Base-by-base conservation (phyloP, 2,329 filamentous ascomycete species). In the Fusarium chaquense region DNA sequence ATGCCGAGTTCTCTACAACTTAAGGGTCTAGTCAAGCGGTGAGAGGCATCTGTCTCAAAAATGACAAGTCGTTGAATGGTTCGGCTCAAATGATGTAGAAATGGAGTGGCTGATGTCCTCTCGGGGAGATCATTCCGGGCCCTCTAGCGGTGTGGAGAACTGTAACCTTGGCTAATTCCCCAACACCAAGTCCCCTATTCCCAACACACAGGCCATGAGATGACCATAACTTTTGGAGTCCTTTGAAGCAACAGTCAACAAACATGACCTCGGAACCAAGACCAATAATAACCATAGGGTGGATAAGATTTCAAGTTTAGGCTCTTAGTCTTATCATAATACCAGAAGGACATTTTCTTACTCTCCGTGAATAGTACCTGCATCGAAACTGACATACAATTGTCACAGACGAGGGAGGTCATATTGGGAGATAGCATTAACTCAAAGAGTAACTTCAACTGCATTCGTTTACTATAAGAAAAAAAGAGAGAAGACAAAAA, bases 1-100 rank as follows among this genome's bases (percentile, higher is more conserved):
- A 53, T 13, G 26, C 64, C 64, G 64, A 66, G 45, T 16, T 28
- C 41, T 18, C 11, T 30, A 20, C 11, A 18, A 12, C 9, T 22
- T 20, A 36, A 11, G 8, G 7, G 51, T 38, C n/a, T 30, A 26
- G 24, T 26, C 24, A 18, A 64, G 51, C 44, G 24, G 43, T 43
- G 38, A 47, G 24, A 6, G 43, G 4, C 18, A 16, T 30, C 10
- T 24, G 28, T 35, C 7, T 24, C 28, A 55, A 55, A 8, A 26
- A 24, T 11, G 20, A 16, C 20, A 15, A 8, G n/a, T 32, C 4
- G 38, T 16, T 5, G 13, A 15, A 8, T 11, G 41, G 24, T 30
- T 24, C 16, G 6, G 26, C 11, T n/a, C 26, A n/a, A 45, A 10
- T 10, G 5, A 9, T 40, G 49, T 10, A 40, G 11, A 40, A 20